A percentile compares a stretch with the other conserved stretches of the same genome.
Evolutionary conservation across 192 early-diverging fungal genomes (phyloP).

Genomic region (Coemansia umbellata): DNA sequence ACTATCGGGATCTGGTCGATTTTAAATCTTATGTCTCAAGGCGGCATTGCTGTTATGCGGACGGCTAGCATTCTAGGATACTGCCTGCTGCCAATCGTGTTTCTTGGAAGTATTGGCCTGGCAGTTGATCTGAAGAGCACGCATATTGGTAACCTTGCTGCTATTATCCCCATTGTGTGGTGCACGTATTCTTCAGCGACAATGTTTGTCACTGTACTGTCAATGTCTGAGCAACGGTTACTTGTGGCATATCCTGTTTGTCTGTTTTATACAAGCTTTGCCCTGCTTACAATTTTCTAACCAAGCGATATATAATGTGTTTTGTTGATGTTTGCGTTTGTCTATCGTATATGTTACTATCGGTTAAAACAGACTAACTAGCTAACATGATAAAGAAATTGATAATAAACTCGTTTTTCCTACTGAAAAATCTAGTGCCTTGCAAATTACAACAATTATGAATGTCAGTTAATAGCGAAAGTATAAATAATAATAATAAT

Average conservation of each 20-base stretch:
- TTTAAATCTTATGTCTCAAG: constrained; percentile 90
- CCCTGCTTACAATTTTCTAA: constrained; percentile 87
- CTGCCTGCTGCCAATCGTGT: constrained; percentile 92
- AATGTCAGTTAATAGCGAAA: no score
- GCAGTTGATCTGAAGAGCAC: constrained; percentile 65
- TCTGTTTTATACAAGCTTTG: constrained; percentile 91
- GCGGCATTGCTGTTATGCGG: constrained; percentile 78
- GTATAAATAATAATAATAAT: no score
- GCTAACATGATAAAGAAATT: no score
- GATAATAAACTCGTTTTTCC: no score
- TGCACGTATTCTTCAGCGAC: constrained; percentile 90
- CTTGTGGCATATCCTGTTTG: constrained; percentile 93
- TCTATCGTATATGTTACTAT: no score
- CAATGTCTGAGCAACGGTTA: constrained; percentile 88
- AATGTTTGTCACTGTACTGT: constrained; percentile 91
- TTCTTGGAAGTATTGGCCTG: constrained; percentile 75
- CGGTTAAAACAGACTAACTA: no score
- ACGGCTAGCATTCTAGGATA: constrained; percentile 96
- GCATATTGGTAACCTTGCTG: constrained; percentile 57
- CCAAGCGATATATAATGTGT: no score
- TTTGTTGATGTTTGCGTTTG: no score
- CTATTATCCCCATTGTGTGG: constrained; percentile 78
- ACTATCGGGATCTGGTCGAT: constrained; percentile 81
- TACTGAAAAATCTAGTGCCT: no score
- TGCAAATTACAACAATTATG: no score